Base-by-base conservation (phyloP, 495 filamentous ascomycete species). In the Penicillium longicatenatum region DNA sequence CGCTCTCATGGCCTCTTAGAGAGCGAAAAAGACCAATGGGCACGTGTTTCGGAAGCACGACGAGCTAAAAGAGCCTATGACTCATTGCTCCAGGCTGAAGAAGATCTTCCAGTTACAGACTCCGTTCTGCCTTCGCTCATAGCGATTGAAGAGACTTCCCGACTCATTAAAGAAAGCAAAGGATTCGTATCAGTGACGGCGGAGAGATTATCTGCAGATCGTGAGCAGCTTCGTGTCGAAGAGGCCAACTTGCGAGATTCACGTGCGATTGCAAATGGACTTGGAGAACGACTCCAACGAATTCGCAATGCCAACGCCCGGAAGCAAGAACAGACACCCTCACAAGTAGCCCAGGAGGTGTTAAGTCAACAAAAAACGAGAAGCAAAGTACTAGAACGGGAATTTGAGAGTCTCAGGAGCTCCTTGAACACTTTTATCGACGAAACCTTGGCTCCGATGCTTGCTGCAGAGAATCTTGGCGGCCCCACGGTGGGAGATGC, bases 391-490 rank as follows among this genome's bases (percentile, higher is more conserved):
- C 84, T 88, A 57, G 68, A 85, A 26, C 74, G 68, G 30, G 78
- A 85, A 47, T 87, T 84, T 0, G 73, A 71, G 3, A 76, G 70
- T 9, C 73, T 94, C 22, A 78, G 88, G 14, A 75, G 78, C 26
- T 81, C 82, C 3, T 77, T 95, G 19, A 80, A 88, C 61, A 78
- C 73, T n/a, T 96, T 96, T 55, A 84, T 93, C 17, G 82, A 88
- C 54, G 75, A 86, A 16, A 81, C 87, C 42, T 81, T 97, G 3
- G 89, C 88, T 6, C 72, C 81, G 0, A 92, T 93, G 90, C 76
- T 97, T 30, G 91, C 91, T 14, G 90, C 89, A 0, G 92, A 97
- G 74, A 89, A 91, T 63, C 78, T 91, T 10, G 92, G 92, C 6
- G 92, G 92, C 0, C 92, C 92, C 1, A 86, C 91, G 7, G 90